A percentile compares a stretch with the other conserved stretches of the same genome.
Conservation (phyloP, 495 filamentous ascomycete species). For the Lasiosphaeria ovina region DNA sequence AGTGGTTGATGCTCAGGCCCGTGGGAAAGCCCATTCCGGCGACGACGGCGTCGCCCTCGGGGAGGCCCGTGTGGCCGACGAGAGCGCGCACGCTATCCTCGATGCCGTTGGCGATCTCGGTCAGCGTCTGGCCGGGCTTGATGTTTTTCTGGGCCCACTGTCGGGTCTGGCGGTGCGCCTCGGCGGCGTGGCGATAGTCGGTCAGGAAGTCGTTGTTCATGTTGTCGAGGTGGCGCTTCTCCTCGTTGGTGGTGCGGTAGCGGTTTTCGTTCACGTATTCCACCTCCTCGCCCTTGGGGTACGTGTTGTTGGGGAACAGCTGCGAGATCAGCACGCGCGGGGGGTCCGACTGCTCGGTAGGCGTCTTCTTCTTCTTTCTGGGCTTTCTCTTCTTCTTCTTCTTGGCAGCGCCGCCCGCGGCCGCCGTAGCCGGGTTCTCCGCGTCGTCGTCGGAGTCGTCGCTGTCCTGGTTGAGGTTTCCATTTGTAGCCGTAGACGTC, state of each 20-base stretch:
- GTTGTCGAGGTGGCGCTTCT: slow-evolving; percentile 81
- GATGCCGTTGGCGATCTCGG: slow-evolving; percentile 79
- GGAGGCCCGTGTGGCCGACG: slow-evolving; percentile 72
- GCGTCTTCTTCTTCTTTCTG: slow-evolving; percentile 74
- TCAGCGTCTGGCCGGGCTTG: slow-evolving; percentile 78
- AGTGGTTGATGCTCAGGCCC: slow-evolving; percentile 82
- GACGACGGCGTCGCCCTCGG: slow-evolving; percentile 73
- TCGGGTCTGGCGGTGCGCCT: slow-evolving; percentile 85
- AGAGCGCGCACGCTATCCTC: slow-evolving; percentile 81
- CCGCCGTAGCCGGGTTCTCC: slow-evolving; percentile 39
- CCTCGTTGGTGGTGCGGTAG: slow-evolving; percentile 80
- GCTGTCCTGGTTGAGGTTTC: slow-evolving; percentile 59
- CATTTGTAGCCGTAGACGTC: slow-evolving; percentile 45
- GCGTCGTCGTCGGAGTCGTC: slow-evolving; percentile 68
- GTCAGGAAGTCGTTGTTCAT: slow-evolving; percentile 79
- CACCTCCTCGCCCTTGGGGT: slow-evolving; percentile 78
- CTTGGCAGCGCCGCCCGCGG: slow-evolving; percentile 44
- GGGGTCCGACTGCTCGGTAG: slow-evolving; percentile 72
- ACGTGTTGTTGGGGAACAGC: slow-evolving; percentile 71
- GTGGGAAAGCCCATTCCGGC: slow-evolving; percentile 90
- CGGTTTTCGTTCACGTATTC: slow-evolving; percentile 74
- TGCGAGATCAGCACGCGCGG: slow-evolving; percentile 72
- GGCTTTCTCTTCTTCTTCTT: slow-evolving; percentile 83
- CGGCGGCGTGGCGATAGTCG: slow-evolving; percentile 84
- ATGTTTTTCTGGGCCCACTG: slow-evolving; percentile 77